Evolutionary conservation across 2,329 filamentous ascomycete species (phyloP).

Genomic region (Penicillium sp.): DNA sequence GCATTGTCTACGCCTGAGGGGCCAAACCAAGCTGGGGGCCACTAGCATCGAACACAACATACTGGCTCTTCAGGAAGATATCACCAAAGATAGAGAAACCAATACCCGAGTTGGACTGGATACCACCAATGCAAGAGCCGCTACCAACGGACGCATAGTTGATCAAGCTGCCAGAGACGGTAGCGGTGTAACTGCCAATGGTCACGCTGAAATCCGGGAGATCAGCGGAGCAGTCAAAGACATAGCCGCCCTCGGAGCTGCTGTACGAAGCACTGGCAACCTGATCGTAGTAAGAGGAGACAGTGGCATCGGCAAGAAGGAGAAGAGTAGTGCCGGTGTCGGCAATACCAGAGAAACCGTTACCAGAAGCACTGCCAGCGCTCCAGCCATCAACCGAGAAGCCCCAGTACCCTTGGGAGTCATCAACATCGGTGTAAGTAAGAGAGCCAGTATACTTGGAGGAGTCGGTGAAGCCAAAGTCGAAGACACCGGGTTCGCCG

Average conservation of each 20-base stretch:
- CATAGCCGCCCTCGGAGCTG: slow-evolving; percentile 51
- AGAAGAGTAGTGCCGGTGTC: slow-evolving; percentile 70
- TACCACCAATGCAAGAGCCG: slow-evolving; percentile 68
- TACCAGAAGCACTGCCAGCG: slow-evolving; percentile 48
- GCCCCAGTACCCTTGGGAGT: slow-evolving; percentile 62
- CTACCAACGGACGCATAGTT: slow-evolving; percentile 51
- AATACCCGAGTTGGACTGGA: slow-evolving; percentile 63
- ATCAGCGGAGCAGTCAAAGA: slow-evolving; percentile 51
- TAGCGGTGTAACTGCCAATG: slow-evolving; percentile 51
- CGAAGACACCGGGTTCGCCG: slow-evolving; percentile 52
- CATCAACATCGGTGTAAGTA: slow-evolving; percentile 57
- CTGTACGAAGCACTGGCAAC: slow-evolving; percentile 50
- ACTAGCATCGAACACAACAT: slow-evolving; percentile 66
- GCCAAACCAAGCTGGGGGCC: slow-evolving; percentile 52
- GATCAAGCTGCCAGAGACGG: slow-evolving; percentile 56
- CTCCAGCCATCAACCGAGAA: slow-evolving; percentile 59
- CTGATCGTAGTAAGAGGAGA: slow-evolving; percentile 59
- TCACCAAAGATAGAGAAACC: slow-evolving; percentile 72
- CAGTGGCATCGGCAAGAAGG: slow-evolving; percentile 55
- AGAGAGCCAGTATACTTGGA: slow-evolving; percentile 60
- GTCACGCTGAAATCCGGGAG: slow-evolving; percentile 56
- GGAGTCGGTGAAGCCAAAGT: slow-evolving; percentile 61
- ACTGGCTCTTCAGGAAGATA: slow-evolving; percentile 74
- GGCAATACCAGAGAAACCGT: slow-evolving; percentile 57
- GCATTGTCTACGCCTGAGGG: slow-evolving; percentile 28